Conservation (phyloP, 306 rosid species). For the Begonia loranthoides region DNA sequence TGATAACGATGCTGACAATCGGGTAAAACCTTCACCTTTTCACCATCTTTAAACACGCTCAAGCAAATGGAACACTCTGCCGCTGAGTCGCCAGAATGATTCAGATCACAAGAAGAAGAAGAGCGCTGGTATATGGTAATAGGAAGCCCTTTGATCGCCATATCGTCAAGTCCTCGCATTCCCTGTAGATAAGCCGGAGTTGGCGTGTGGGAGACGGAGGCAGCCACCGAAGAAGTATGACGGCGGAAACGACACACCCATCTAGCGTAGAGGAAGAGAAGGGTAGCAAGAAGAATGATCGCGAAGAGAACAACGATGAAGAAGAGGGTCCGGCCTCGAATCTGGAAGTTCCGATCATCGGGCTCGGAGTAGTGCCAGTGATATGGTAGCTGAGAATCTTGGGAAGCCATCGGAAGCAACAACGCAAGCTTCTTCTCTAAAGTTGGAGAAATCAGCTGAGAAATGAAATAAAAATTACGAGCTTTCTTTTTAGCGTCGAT, state of each 20-base stretch:
- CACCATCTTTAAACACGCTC: constrained; percentile 49
- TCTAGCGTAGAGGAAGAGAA: constrained; percentile 60
- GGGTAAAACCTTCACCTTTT: constrained; percentile 71
- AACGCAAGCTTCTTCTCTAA: too few species aligned
- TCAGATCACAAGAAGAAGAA: background rate
- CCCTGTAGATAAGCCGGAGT: constrained; percentile 5
- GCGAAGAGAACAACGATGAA: constrained; percentile 43
- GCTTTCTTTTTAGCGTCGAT: too few species aligned
- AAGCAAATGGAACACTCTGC: constrained; percentile 76
- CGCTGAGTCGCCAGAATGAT: background rate
- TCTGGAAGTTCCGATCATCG: constrained; percentile 41
- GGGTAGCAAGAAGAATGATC: constrained; percentile 30
- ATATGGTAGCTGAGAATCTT: background rate
- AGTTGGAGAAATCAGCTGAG: too few species aligned
- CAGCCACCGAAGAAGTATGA: background rate
- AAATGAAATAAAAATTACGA: too few species aligned
- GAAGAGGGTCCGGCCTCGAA: constrained; percentile 61
- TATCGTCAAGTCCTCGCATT: constrained; percentile 31
- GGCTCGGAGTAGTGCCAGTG: constrained; percentile 48
- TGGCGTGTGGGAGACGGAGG: constrained; percentile 9
- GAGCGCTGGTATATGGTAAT: constrained; percentile 27
- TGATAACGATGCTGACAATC: constrained; percentile 55
- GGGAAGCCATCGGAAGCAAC: constrained; percentile 8
- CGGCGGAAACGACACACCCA: constrained; percentile 54
- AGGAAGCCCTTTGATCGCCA: constrained; percentile 32